Evolutionary conservation across 345 rosid species (phyloP), one percentile per base, ranked within the genome.

Genomic region (Gossypium longicalyx): DNA sequence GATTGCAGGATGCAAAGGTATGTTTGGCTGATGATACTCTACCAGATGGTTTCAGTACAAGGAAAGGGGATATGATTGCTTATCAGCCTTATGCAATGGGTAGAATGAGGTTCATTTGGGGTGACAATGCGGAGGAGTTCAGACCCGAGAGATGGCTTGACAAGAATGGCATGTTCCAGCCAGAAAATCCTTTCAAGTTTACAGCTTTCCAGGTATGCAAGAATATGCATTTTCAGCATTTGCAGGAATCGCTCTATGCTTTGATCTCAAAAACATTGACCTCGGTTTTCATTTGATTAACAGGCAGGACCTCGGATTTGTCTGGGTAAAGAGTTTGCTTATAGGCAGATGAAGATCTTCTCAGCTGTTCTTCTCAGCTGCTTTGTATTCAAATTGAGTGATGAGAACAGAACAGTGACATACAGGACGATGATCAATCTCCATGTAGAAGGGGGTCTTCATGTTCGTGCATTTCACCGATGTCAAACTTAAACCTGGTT

Each of bases 291-390:
- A 41, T 53, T 60, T 52, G 68, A n/a, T 75, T 12, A 41, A 77
- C 87, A 89, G 90, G 91, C 90, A 1, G 91, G 93, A 9, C 91
- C 97, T 43, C 82, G 97, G 34, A 86, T 86, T 44, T 90, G 97
- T 67, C 81, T 90, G 0, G 92, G 94, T 4, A 94, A 87, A 63
- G 92, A 89, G 63, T 92, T 90, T 0, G 94, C 97, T 41, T 88
- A 80, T 77, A 47, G 88, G 53, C 92, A 92, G 80, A 89, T 83
- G 87, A 87, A 87, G 87, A 85, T 85, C n/a, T 84, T 85, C 75
- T 67, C 88, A 2, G 85, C 89, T 7, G 79, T 84, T 51, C 59
- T 89, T 76, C 34, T 85, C 41, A 57, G 80, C 15, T 76, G 67
- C 29, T 87, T 86, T 29, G 9, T 17, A 23, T 87, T 89, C 86